Evolutionary conservation across 371 early-diverging fungal genomes (phyloP).

Genomic region (Mortierella sp.): DNA sequence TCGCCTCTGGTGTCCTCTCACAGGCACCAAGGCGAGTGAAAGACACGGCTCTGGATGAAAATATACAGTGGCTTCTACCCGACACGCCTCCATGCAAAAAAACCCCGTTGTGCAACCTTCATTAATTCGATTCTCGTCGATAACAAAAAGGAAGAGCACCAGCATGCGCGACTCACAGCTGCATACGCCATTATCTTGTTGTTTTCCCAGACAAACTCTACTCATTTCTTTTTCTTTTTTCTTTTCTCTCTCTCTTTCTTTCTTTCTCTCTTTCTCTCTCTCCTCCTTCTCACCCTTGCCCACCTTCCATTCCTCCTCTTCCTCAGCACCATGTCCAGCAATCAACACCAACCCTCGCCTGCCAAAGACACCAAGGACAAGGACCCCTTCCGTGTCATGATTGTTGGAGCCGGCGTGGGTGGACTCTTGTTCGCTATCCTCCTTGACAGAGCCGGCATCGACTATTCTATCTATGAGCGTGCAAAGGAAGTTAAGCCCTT

Average conservation of each 20-base stretch:
- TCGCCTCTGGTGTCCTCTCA: not conserved
- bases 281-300: not conserved
- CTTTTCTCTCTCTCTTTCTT: no score
- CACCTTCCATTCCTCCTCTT: not conserved
- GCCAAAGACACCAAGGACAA: not conserved
- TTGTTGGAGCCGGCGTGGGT: slow-evolving; percentile 9
- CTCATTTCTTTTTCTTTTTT: no score
- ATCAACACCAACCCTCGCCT: not conserved
- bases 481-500: not conserved
- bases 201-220: no score
- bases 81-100: no score
- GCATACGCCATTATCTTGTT: no score
- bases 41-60: no score
- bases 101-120: no score
- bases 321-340: not conserved
- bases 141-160: not conserved
- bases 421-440: slow-evolving; percentile 4
- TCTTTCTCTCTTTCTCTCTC: not conserved
- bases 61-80: no score
- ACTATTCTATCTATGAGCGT: not conserved
- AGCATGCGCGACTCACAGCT: not conserved
- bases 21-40: not conserved
- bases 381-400: not conserved
- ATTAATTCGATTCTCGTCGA: no score
- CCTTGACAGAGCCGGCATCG: not conserved